Evolutionary conservation across 2,329 filamentous ascomycete genomes (phyloP), one percentile per base, ranked within the genome.

Genomic region (Dactylellina haptotyla): DNA sequence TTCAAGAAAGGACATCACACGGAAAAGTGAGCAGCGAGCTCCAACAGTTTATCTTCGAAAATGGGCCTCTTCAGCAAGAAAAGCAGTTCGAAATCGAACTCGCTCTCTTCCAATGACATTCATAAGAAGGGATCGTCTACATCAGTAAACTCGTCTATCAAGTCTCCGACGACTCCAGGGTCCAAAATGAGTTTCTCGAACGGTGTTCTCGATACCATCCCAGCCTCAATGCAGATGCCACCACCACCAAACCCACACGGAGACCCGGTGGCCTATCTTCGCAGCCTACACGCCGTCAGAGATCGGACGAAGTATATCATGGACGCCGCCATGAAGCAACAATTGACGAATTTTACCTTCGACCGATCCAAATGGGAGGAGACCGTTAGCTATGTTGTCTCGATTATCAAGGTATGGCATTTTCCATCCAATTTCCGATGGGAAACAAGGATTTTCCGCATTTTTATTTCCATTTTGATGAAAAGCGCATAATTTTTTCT

Each of bases 251-350:
- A 98, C 82, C 93, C 94, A 78, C 86, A 89, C 75, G 85, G 94
- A 77, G 92, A 98, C 80, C 93, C 94, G 18, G 92, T 90, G 23
- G 93, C 89, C 74, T 98, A 98, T 82, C 86, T 99, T 78, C 88
- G 91, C 80, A 97, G 93, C 82, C 87, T 98, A 79, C 88, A 92
- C 78, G 88, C 95, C 26, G 92, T 99, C 25, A 87, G 95, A 75
- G 92, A 97, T 78, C 84, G 93, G 75, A 90, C 87, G 79, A 87
- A 83, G 78, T 83, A 94, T 76, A 85, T 97, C 58, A 85, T 91
- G 73, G 87, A 91, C 75, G 93, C 90, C 83, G 92, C 93, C 8
- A 85, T 90, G 78, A 85, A 84, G 76, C 92, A 96, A 79, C 85
- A 90, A 77, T 85, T 97, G 75, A 87, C 87, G 77, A 93, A 97